A percentile compares a stretch with the other conserved stretches of the same genome.
These are phyloP conservation scores for Colletotrichum noveboracense DNA, from an alignment of 2,329 filamentous ascomycete species.

Conservation along the genomic window DNA sequence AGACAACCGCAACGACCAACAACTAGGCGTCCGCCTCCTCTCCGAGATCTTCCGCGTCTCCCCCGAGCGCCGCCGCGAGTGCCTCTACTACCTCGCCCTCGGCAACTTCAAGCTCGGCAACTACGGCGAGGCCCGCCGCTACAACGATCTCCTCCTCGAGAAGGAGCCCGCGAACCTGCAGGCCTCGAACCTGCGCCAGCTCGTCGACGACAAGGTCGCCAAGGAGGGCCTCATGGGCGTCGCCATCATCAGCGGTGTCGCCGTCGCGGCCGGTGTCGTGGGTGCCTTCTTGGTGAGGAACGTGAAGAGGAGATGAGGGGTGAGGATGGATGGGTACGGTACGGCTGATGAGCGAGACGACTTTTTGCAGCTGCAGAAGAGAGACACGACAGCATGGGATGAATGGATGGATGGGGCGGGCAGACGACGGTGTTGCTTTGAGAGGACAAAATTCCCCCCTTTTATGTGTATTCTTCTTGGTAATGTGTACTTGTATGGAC, in stretches of 20 bases:
- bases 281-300: constrained; percentile 87
- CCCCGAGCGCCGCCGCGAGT: constrained; percentile 93
- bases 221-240: constrained; percentile 94
- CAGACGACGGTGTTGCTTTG: not conserved
- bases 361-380: not conserved
- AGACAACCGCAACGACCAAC: constrained; percentile 80
- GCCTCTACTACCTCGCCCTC: constrained; percentile 95
- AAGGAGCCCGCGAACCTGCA: constrained; percentile 93
- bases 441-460: not conserved
- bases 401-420: not conserved
- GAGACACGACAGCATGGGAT: not conserved
- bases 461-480: not conserved
- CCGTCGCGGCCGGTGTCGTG: constrained; percentile 90
- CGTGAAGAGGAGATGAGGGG: constrained; percentile 60
- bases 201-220: constrained; percentile 96
- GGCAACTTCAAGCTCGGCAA: constrained; percentile 99
- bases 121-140: constrained; percentile 91
- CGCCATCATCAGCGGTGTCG: constrained; percentile 91
- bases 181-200: constrained; percentile 79
- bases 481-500: constrained; percentile 22
- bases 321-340: not conserved
- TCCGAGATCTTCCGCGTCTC: constrained; percentile 96
- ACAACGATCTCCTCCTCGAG: constrained; percentile 91
- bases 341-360: not conserved
- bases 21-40: constrained; percentile 90